Base-by-base conservation (phyloP, 495 filamentous ascomycete genomes). In the Polyplosphaeria fusca region DNA sequence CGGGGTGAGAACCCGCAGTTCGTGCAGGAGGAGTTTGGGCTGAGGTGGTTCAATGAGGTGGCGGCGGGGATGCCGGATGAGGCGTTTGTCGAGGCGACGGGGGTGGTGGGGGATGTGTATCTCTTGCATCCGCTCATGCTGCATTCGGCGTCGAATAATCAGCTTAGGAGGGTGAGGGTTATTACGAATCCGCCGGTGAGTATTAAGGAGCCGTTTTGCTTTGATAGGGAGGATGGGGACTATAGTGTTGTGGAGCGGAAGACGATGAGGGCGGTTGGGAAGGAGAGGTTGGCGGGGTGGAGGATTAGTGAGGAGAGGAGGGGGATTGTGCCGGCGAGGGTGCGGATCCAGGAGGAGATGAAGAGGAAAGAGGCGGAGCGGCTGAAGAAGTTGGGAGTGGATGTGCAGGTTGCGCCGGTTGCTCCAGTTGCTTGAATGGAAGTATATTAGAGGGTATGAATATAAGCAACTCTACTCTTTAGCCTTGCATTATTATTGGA, bases 101-200 rank as follows among this genome's bases (percentile, higher is more conserved):
- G 86, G 0, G 66, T 77, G 1, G 70, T 78, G 1, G 85, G 86
- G 13, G 86, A 89, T 61, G 83, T 88, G 14, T 80, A 82, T 55
- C 72, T 89, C 19, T 68, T 89, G 56, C 86, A 89, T 59, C 85
- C 85, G 41, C 70, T 88, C n/a, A 89, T 86, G 84, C 70, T 86
- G 54, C 85, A 89, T 69, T 81, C 79, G 4, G 78, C 81, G 19
- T 82, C 80, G 7, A 74, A 74, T 52, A 88, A 88, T 60, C 72
- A 78, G 49, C 60, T 80, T 52, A 73, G 86, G 28, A 72, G 71
- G 24, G 73, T 80, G 5, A 74, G 86, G 14, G 80, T 88, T 60
- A 88, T 88, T 67, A 89, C 84, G 39, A 91, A 89, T 65, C 84
- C 86, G 16, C 81, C 83, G 0, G 82, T 87, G 0, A 75, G 74